Evolutionary conservation across 164 flowering plant species (phyloP).

Genomic region (Berberis vulgaris): DNA sequence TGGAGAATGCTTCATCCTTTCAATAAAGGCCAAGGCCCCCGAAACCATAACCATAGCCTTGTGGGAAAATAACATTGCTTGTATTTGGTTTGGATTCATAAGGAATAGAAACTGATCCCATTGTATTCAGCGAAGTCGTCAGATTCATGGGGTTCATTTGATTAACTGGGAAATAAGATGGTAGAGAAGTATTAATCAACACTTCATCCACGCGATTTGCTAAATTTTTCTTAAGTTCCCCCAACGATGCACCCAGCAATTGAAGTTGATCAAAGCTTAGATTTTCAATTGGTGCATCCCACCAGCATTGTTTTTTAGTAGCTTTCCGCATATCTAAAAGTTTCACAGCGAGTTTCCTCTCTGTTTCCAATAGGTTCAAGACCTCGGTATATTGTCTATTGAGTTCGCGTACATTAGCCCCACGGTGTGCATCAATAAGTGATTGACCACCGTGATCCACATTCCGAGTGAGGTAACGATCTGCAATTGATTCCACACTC

Average conservation of each 20-base stretch:
- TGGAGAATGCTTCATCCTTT: not conserved
- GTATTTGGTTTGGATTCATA: not conserved
- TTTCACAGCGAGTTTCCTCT: slow-evolving; percentile 34
- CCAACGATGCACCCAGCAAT: slow-evolving; percentile 28
- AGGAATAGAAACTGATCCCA: not conserved
- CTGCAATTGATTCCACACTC: slow-evolving; percentile 31
- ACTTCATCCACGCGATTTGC: slow-evolving; percentile 12
- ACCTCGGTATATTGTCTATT: slow-evolving; percentile 32
- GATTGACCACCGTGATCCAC: slow-evolving; percentile 4
- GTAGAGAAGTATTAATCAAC: slow-evolving; percentile 2
- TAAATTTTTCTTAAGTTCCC: slow-evolving; percentile 31
- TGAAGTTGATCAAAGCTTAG: slow-evolving; percentile 29
- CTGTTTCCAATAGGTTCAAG: slow-evolving; percentile 32
- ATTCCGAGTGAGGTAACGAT: slow-evolving; percentile 20
- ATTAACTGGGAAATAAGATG: not conserved
- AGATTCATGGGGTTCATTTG: not conserved
- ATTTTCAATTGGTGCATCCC: slow-evolving; percentile 45
- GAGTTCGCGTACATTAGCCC: slow-evolving; percentile 27
- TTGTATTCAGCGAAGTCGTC: not conserved
- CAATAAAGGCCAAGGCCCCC: not conserved
- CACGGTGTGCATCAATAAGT: slow-evolving; percentile 22
- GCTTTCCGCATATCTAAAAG: slow-evolving; percentile 16
- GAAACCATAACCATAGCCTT: not conserved
- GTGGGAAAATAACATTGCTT: not conserved
- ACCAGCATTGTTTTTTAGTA: slow-evolving; percentile 28